Percentiles rank a stretch among this genome's conserved stretches.
phyloP scores from a whole-genome alignment of 2,329 filamentous ascomycete species.

The Hymenoscyphus fraxineus region DNA sequence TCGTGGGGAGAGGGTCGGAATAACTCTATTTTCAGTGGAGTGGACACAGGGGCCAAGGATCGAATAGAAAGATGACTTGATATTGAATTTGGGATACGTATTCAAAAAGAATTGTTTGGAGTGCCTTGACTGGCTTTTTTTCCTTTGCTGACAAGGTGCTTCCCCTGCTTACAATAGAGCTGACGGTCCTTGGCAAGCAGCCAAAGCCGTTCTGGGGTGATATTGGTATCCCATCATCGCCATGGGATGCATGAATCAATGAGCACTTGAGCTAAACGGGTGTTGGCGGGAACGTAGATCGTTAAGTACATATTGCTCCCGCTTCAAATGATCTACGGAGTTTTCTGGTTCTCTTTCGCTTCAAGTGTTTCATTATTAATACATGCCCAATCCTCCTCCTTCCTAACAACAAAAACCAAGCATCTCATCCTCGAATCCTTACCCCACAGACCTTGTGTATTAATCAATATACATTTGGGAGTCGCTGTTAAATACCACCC shows the following conservation, averaged over 20 bases:
- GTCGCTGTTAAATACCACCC: not conserved
- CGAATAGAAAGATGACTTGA: not conserved
- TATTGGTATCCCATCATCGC: not conserved
- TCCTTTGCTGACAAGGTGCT: not conserved
- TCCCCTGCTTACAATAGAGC: not conserved
- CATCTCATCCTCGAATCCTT: not conserved
- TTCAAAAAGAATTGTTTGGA: not conserved
- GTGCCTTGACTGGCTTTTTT: not conserved
- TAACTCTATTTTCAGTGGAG: not conserved
- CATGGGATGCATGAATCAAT: not conserved
- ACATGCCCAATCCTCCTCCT: not conserved
- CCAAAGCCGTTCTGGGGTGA: not conserved
- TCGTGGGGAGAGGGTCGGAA: not conserved
- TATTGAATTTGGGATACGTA: not conserved
- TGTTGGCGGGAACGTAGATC: not conserved
- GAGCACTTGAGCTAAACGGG: not conserved
- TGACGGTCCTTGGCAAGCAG: not conserved
- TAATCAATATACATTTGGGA: not conserved
- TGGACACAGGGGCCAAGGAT: not conserved
- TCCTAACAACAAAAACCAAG: not conserved
- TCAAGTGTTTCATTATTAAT: constrained; percentile 4
- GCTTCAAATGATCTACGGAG: not conserved
- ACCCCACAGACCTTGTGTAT: not conserved
- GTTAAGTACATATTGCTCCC: not conserved
- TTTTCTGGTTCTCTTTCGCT: not conserved